Percentiles rank a stretch among this genome's conserved stretches.
phyloP scores from a whole-genome alignment of 2,329 filamentous ascomycete species.

The Neonectria sp. region DNA sequence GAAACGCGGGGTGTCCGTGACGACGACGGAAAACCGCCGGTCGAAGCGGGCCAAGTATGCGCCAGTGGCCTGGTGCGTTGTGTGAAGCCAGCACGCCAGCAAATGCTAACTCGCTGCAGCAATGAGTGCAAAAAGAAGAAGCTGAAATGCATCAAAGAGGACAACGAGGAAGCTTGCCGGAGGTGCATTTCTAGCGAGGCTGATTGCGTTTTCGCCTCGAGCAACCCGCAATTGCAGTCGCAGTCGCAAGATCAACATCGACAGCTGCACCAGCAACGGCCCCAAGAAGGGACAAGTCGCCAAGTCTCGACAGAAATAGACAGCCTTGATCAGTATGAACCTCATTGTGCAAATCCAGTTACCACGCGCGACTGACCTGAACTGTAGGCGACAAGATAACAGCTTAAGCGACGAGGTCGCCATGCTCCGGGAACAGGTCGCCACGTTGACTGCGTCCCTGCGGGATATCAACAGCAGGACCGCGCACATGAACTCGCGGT shows the following conservation, averaged over 20 bases:
- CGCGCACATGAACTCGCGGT: slow-evolving; percentile 30
- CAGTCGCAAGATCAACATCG: slow-evolving; percentile 9
- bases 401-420: slow-evolving; percentile 48
- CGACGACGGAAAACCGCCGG: slow-evolving; percentile 17
- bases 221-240: background rate
- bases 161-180: slow-evolving; percentile 46
- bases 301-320: slow-evolving; percentile 24
- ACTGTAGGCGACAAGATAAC: slow-evolving; percentile 25
- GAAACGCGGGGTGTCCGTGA: slow-evolving; percentile 10
- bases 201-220: slow-evolving; percentile 43
- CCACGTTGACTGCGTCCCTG: slow-evolving; percentile 45
- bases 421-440: slow-evolving; percentile 50
- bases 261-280: slow-evolving; percentile 31
- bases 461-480: slow-evolving; percentile 46
- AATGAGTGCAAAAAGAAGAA: slow-evolving; percentile 59
- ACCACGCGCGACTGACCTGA: background rate
- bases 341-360: background rate
- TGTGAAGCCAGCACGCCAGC: background rate
- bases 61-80: slow-evolving; percentile 52
- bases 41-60: slow-evolving; percentile 56
- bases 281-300: slow-evolving; percentile 38
- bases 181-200: slow-evolving; percentile 48
- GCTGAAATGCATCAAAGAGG: slow-evolving; percentile 55
- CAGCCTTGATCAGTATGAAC: background rate
- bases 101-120: slow-evolving; percentile 37